Percentiles rank a stretch among this genome's conserved stretches.
Conservation (phyloP, 2,329 filamentous ascomycete genomes). For the Colletotrichum tanaceti region DNA sequence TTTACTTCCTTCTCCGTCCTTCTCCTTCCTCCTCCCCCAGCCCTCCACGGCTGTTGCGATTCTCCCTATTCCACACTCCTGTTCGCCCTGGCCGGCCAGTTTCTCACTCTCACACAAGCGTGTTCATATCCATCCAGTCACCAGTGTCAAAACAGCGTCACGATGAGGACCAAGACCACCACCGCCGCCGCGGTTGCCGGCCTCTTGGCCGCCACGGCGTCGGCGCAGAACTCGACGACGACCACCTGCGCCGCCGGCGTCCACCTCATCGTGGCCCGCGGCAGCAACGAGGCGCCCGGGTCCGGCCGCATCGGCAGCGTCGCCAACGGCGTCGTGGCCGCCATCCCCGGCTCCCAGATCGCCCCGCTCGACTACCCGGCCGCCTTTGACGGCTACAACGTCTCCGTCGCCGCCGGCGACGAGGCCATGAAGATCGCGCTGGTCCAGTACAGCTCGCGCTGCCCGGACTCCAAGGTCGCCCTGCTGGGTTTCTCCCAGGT, state of each 20-base stretch:
- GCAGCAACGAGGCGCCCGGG: constrained; percentile 51
- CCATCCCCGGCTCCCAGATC: constrained; percentile 51
- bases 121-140: no score
- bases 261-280: constrained; percentile 55
- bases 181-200: constrained; percentile 29
- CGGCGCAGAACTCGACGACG: constrained; percentile 42
- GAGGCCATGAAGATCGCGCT: constrained; percentile 48
- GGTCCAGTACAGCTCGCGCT: constrained; percentile 49
- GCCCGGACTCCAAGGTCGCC: constrained; percentile 55
- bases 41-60: no score
- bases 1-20: no score
- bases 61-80: no score
- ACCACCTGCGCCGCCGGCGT: constrained; percentile 51
- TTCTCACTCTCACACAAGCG: no score
- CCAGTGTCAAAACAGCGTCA: background rate
- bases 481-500: constrained; percentile 58
- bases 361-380: constrained; percentile 55
- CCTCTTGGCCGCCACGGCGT: constrained; percentile 44
- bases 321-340: constrained; percentile 48
- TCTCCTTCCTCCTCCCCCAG: no score
- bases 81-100: no score
- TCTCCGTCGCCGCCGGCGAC: constrained; percentile 51
- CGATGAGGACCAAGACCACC: constrained; percentile 26
- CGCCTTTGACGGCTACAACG: constrained; percentile 47
- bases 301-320: constrained; percentile 50